A percentile compares a stretch with the other conserved stretches of the same genome.
Conservation (phyloP, 2,329 filamentous ascomycete species). For the Septoria linicola region DNA sequence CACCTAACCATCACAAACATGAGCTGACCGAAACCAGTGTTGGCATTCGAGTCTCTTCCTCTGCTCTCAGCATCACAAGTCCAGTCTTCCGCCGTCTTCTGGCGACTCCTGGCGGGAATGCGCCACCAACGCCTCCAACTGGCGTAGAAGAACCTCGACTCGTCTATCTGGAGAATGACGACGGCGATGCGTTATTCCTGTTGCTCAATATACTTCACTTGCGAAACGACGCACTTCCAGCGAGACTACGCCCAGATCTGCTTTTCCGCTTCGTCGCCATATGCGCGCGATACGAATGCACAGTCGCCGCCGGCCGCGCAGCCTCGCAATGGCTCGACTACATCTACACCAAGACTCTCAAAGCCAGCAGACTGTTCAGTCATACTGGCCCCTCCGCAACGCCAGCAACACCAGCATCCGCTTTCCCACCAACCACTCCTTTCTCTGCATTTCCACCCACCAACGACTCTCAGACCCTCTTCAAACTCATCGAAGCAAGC, state of each 20-base stretch:
- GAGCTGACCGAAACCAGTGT: slow-evolving; percentile 8
- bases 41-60: slow-evolving; percentile 29
- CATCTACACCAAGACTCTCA: slow-evolving; percentile 25
- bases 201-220: slow-evolving; percentile 33
- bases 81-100: slow-evolving; percentile 26
- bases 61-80: slow-evolving; percentile 27
- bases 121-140: not conserved
- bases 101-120: not conserved
- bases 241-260: slow-evolving; percentile 23
- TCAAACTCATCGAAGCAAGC: slow-evolving; percentile 30
- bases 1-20: not conserved
- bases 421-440: not conserved
- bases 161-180: slow-evolving; percentile 27
- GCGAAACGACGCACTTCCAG: slow-evolving; percentile 30
- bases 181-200: slow-evolving; percentile 30
- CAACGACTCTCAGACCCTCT: slow-evolving; percentile 15
- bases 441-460: slow-evolving; percentile 6
- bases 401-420: slow-evolving; percentile 2
- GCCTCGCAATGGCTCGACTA: slow-evolving; percentile 33
- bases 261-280: slow-evolving; percentile 28
- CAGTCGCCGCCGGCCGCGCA: slow-evolving; percentile 27
- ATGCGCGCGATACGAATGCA: slow-evolving; percentile 30
- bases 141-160: slow-evolving; percentile 8
- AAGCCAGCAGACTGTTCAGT: not conserved
- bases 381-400: not conserved